Conservation (phyloP, 2,329 filamentous ascomycete species). For the Xylaria sp. region DNA sequence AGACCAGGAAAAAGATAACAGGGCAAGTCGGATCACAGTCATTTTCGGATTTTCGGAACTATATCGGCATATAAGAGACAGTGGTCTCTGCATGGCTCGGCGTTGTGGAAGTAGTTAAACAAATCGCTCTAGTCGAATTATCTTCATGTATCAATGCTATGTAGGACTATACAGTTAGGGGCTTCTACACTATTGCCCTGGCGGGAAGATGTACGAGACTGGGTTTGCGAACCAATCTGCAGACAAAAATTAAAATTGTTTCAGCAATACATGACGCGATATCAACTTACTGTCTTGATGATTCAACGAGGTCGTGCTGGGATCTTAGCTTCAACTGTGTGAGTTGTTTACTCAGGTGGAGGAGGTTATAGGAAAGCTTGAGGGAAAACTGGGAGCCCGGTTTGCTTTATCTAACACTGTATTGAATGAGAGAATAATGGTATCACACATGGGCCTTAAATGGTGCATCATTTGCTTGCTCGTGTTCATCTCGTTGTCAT, state of each 20-base stretch:
- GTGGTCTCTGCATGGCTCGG: slow-evolving; percentile 30
- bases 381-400: neutral
- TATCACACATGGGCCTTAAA: too few relatives aligned
- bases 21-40: slow-evolving; percentile 3
- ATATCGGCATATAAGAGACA: slow-evolving; percentile 22
- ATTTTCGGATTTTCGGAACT: slow-evolving; percentile 19
- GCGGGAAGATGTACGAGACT: neutral
- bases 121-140: slow-evolving; percentile 9
- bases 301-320: neutral
- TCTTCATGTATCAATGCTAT: slow-evolving; percentile 25
- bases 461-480: too few relatives aligned
- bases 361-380: neutral
- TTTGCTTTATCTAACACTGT: too few relatives aligned
- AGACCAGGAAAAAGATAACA: slow-evolving; percentile 4
- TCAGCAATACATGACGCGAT: neutral
- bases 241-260: slow-evolving; percentile 1
- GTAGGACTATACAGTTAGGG: slow-evolving; percentile 24
- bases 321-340: neutral
- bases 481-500: too few relatives aligned
- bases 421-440: too few relatives aligned
- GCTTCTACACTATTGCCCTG: neutral
- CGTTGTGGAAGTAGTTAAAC: slow-evolving; percentile 29
- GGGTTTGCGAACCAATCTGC: neutral
- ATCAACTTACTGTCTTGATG: neutral
- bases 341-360: neutral